Percentiles rank a stretch among this genome's conserved stretches.
phyloP scores from a whole-genome alignment of 2,329 filamentous ascomycete species.

The Talaromyces sp. region DNA sequence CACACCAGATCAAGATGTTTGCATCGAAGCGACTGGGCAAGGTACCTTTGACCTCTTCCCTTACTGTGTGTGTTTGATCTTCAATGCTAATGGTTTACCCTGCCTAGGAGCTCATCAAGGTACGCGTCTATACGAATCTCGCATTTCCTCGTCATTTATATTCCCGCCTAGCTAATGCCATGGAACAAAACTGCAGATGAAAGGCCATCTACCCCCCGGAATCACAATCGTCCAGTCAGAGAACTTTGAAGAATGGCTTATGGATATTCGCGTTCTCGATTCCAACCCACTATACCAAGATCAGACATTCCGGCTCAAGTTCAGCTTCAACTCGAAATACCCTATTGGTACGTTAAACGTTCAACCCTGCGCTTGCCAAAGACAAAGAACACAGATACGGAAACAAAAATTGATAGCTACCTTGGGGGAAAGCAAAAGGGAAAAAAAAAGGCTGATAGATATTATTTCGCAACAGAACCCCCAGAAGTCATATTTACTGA shows the following conservation, averaged over 20 bases:
- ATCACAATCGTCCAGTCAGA: conserved; percentile 79
- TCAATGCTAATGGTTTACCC: conserved; percentile 19
- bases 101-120: conserved; percentile 52
- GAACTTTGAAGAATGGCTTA: conserved; percentile 81
- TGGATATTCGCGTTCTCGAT: conserved; percentile 90
- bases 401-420: no score
- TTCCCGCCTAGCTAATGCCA: neutral
- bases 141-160: neutral
- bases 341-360: conserved; percentile 67
- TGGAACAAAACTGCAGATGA: conserved; percentile 40
- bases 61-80: neutral
- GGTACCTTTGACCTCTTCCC: conserved; percentile 28
- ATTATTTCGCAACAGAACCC: conserved; percentile 61
- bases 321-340: conserved; percentile 77
- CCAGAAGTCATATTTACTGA: conserved; percentile 89
- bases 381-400: neutral
- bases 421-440: neutral
- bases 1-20: conserved; percentile 38
- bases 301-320: conserved; percentile 79
- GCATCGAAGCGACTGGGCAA: conserved; percentile 45
- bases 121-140: conserved; percentile 24
- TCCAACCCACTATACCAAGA: conserved; percentile 80
- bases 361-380: neutral
- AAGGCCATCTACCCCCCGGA: conserved; percentile 57
- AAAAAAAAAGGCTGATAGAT: neutral